Evolutionary conservation across 805 yeast genomes (phyloP).

Genomic region (Candida takata): DNA sequence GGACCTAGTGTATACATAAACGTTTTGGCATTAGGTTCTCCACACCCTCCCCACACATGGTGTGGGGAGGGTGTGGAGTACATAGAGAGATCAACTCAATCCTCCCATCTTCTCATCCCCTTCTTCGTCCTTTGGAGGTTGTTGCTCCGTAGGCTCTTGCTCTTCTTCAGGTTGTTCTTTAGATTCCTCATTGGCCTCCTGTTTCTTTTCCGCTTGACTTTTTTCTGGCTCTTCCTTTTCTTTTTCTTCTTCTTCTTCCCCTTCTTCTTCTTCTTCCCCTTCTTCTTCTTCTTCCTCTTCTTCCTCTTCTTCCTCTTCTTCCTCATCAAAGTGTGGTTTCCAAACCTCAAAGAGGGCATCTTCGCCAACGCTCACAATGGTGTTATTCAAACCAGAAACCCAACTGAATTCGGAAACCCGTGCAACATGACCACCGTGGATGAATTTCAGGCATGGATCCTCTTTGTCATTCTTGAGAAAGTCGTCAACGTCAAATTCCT

Average conservation of each 20-base stretch:
- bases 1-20: too few relatives aligned
- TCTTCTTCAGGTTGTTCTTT: not conserved
- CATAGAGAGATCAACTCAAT: not conserved
- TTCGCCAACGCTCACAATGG: conserved; percentile 64
- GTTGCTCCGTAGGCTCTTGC: not conserved
- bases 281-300: conserved; percentile 17
- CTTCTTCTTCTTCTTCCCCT: conserved; percentile 10
- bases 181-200: not conserved
- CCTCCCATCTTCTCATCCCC: conserved; percentile 2
- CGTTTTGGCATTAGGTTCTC: too few relatives aligned
- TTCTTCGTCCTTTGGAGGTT: not conserved
- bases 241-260: conserved; percentile 7
- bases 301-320: conserved; percentile 35
- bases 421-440: conserved; percentile 84
- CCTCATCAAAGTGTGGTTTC: conserved; percentile 37
- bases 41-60: too few relatives aligned
- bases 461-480: conserved; percentile 49
- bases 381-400: conserved; percentile 53
- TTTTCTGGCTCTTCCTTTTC: not conserved
- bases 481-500: conserved; percentile 46
- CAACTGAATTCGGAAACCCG: conserved; percentile 61
- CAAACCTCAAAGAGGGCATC: conserved; percentile 73
- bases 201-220: not conserved
- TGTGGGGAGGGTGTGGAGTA: too few relatives aligned
- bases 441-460: conserved; percentile 71